Evolutionary conservation across 2,329 filamentous ascomycete species (phyloP).

Genomic region (Hypoxylon sp.): DNA sequence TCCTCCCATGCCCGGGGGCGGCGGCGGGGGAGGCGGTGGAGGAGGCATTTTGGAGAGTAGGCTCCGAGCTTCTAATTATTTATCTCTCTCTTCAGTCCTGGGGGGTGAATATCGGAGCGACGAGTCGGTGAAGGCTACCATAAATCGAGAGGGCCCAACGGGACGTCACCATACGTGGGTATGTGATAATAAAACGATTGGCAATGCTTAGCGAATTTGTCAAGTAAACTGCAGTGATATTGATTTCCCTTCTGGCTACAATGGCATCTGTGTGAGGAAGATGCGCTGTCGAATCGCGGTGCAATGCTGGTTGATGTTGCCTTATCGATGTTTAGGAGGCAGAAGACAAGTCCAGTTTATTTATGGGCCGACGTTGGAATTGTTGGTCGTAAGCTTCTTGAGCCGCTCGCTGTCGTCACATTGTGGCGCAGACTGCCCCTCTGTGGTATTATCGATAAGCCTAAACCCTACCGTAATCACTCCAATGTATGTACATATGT

Average conservation of each 20-base stretch:
- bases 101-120: neutral
- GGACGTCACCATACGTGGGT: constrained; percentile 32
- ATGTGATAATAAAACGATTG: constrained; percentile 19
- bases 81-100: constrained; percentile 2
- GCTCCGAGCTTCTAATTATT: constrained; percentile 1
- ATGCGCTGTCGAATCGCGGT: constrained; percentile 10
- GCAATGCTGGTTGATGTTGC: constrained; percentile 21
- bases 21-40: constrained; percentile 79
- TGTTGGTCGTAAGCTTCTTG: constrained; percentile 18
- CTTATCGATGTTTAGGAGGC: constrained; percentile 31
- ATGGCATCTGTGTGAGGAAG: constrained; percentile 6
- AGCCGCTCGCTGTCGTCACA: constrained; percentile 39
- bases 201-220: constrained; percentile 10
- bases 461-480: neutral
- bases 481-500: no score
- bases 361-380: constrained; percentile 20
- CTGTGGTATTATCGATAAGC: constrained; percentile 6
- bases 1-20: constrained; percentile 66
- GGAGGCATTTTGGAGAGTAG: constrained; percentile 58
- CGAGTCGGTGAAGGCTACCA: constrained; percentile 8
- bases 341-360: constrained; percentile 16
- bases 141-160: constrained; percentile 1
- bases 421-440: constrained; percentile 33
- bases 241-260: constrained; percentile 15
- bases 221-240: constrained; percentile 9